Evolutionary conservation across 1,284 basidiomycete species (phyloP).

Genomic region (Ustilago crameri): DNA sequence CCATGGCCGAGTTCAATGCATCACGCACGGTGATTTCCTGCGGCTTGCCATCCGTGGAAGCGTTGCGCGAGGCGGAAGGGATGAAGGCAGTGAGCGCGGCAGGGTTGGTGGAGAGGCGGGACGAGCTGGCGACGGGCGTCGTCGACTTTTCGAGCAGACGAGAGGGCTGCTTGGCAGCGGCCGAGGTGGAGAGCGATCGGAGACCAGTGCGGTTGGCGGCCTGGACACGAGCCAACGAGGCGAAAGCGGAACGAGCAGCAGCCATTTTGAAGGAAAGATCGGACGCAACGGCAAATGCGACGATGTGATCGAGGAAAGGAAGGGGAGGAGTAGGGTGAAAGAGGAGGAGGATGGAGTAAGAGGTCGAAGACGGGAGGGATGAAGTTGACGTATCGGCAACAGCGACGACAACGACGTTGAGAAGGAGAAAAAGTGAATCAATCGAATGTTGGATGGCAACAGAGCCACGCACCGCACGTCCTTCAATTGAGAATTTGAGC

Average conservation of each 20-base stretch:
- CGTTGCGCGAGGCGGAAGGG: constrained; percentile 50
- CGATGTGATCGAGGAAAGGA: constrained; percentile 4
- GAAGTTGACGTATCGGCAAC: not conserved
- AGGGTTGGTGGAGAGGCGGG: constrained; percentile 46
- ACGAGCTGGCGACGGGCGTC: constrained; percentile 41
- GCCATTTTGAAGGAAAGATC: constrained; percentile 23
- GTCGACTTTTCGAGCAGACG: constrained; percentile 39
- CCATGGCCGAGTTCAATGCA: constrained; percentile 96
- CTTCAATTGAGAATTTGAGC: not conserved
- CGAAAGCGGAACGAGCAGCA: constrained; percentile 46
- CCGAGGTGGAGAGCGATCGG: constrained; percentile 37
- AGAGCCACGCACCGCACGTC: constrained; percentile 5
- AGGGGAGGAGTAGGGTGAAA: constrained; percentile 1
- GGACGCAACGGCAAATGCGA: not conserved
- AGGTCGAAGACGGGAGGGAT: constrained; percentile 1
- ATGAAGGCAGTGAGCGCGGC: constrained; percentile 47
- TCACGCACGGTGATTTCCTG: constrained; percentile 95
- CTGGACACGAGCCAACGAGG: constrained; percentile 46
- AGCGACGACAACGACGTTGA: not conserved
- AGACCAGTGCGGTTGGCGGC: constrained; percentile 31
- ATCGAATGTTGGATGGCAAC: constrained; percentile 2
- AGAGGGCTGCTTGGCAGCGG: constrained; percentile 47
- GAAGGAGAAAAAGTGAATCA: not conserved
- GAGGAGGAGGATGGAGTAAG: not conserved
- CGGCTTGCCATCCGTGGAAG: constrained; percentile 52